phyloP scores from a whole-genome alignment of 192 early-diverging fungal species.

The Backusella morwellensis region DNA sequence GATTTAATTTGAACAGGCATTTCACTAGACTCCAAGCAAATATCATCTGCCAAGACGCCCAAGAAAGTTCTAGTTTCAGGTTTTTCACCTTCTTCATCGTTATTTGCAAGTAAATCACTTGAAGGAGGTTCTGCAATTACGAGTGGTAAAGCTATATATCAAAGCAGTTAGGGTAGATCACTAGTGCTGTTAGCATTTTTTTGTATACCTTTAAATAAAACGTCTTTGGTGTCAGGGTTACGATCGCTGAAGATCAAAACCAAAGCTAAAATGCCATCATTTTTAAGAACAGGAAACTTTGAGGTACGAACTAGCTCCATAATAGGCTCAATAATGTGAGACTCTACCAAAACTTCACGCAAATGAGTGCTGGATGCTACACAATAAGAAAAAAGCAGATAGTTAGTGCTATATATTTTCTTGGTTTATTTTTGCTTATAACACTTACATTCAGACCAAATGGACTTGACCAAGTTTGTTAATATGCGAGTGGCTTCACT shows the following conservation, averaged over 20 bases:
- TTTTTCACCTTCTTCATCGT: slow-evolving; percentile 18
- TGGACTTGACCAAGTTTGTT: slow-evolving; percentile 49
- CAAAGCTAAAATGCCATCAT: slow-evolving; percentile 55
- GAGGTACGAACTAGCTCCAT: slow-evolving; percentile 47
- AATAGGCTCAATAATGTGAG: slow-evolving; percentile 37
- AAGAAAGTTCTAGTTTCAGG: slow-evolving; percentile 32
- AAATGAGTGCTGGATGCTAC: slow-evolving; percentile 16
- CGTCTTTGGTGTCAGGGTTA: slow-evolving; percentile 1
- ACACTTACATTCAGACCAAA: slow-evolving; percentile 41
- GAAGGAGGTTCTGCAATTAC: slow-evolving; percentile 9
- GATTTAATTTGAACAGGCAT: slow-evolving; percentile 48
- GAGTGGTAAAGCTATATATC: slow-evolving; percentile 11
- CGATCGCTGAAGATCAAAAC: slow-evolving; percentile 46
- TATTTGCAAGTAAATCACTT: slow-evolving; percentile 5
- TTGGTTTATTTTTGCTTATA: not conserved
- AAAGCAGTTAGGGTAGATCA: not conserved
- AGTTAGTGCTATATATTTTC: not conserved
- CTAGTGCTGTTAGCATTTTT: not conserved
- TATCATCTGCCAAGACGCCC: slow-evolving; percentile 36
- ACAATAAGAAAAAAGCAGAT: not conserved
- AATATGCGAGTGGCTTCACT: slow-evolving; percentile 55
- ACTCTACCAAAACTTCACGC: slow-evolving; percentile 37
- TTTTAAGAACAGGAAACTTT: slow-evolving; percentile 53
- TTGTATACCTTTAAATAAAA: slow-evolving; percentile 27
- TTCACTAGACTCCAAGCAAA: slow-evolving; percentile 37